Conservation (phyloP, 345 rosid species). For the Pelargonium nanum region DNA sequence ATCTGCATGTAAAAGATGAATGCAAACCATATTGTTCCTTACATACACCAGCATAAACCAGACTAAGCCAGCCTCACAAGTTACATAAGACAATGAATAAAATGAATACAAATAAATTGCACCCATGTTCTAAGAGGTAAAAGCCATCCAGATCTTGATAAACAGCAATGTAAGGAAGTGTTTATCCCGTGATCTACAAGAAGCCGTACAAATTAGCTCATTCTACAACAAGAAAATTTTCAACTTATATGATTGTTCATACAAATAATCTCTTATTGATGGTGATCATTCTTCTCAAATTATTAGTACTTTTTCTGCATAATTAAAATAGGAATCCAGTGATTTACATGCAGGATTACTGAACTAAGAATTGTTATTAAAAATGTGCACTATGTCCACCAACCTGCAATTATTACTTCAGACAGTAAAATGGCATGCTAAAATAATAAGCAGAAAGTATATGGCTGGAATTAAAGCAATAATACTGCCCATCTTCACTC, state of each 20-base stretch:
- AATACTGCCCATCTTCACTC: not conserved
- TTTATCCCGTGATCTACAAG: not conserved
- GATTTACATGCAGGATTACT: not conserved
- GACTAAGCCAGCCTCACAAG: not conserved
- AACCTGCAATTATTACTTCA: not conserved
- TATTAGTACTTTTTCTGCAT: not conserved
- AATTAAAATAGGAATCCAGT: not conserved
- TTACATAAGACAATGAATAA: not conserved
- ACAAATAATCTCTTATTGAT: not conserved
- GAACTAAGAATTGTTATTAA: not conserved
- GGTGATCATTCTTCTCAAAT: not conserved
- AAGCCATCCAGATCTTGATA: not conserved
- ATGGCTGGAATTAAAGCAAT: not conserved
- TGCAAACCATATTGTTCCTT: not conserved
- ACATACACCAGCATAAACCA: not conserved
- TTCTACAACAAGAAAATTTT: not conserved
- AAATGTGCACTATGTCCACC: not conserved
- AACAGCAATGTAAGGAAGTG: no score
- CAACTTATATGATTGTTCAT: not conserved
- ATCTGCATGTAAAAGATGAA: not conserved
- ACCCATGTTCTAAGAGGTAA: not conserved
- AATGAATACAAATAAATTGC: not conserved
- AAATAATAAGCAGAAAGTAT: not conserved
- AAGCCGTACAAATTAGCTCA: not conserved
- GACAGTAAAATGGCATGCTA: not conserved